These are phyloP conservation scores for Trichophyton verrucosum DNA, from an alignment of 2,329 filamentous ascomycete genomes.

Conservation along the genomic window DNA sequence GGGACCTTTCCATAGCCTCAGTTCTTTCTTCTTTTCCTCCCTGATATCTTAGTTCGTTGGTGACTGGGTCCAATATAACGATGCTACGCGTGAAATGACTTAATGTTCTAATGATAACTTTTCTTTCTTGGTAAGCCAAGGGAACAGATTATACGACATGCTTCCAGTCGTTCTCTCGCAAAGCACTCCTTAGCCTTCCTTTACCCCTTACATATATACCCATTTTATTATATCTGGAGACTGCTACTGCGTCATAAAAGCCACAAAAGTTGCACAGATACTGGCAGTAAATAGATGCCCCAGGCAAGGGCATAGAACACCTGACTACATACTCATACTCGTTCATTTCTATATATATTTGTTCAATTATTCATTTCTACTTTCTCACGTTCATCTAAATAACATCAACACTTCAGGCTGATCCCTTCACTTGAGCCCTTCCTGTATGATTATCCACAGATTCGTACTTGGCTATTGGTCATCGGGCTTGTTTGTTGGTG, in stretches of 20 bases:
- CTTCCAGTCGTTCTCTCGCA: background rate
- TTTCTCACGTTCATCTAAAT: background rate
- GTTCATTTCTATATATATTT: background rate
- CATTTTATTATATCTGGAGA: background rate
- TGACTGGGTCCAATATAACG: background rate
- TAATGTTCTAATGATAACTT: slow-evolving; percentile 4
- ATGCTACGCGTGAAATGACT: slow-evolving; percentile 3
- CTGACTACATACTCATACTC: background rate
- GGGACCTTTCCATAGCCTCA: background rate
- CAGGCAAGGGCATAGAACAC: background rate
- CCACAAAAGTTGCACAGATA: background rate
- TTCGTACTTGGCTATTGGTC: background rate
- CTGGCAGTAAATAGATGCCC: background rate
- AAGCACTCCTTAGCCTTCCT: background rate
- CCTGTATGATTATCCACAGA: background rate
- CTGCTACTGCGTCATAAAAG: background rate
- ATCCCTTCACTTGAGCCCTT: background rate
- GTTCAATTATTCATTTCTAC: background rate
- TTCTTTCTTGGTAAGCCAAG: slow-evolving; percentile 1
- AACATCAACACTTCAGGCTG: background rate
- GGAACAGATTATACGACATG: background rate
- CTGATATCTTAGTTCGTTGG: background rate
- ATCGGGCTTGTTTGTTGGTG: background rate
- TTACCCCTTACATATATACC: background rate
- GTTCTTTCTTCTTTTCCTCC: background rate